Base-by-base conservation (phyloP, 441 rosid genomes). In the Geranium incanum region DNA sequence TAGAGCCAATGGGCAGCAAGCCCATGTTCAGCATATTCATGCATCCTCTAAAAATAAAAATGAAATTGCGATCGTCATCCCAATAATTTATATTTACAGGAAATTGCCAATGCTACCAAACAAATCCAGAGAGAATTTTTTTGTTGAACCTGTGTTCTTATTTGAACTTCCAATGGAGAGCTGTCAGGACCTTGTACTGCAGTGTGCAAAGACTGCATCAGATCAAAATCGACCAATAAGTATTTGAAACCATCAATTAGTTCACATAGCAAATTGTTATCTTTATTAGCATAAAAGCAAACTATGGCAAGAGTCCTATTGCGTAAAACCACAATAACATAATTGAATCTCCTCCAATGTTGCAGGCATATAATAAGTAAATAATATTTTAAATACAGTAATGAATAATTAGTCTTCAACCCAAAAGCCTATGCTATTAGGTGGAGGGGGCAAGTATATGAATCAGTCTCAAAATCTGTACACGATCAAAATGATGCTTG, bases 1-100 rank as follows among this genome's bases (percentile, higher is more conserved):
- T 89, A 89, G 70, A 89, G 90, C 95, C 95, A 89, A 77, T 89
- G 95, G 5, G 95, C 95, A 57, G 95, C 92, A 79, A 87, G 90
- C 66, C 92, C 95, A 83, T 89, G 89, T 72, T 89, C 95, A 68
- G 95, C 95, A 81, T 83, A 80, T 39, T 89, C 89, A 11, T 89
- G 92, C 95, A 89, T 89, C 82, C 82, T 89, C 95, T 87, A 80
- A 6, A 77, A 78, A 76, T 68, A 12, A 21, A 67, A 23, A 21
- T 5, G 39, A 66, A 50, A 45, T 69, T 68, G 55, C 11, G 39
- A 71, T 57, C 45, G 63, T 62, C 18, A 70, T 72, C 70, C 36
- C 60, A 76, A 71, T 28, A 38, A 7, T 48, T n/a, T 15, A 41
- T 50, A n/a, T 45, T 38, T 13, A 62, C 15, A 33, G 45, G 36